Evolutionary conservation across 2,329 filamentous ascomycete species (phyloP).

Genomic region (Pezicula rhizophila): DNA sequence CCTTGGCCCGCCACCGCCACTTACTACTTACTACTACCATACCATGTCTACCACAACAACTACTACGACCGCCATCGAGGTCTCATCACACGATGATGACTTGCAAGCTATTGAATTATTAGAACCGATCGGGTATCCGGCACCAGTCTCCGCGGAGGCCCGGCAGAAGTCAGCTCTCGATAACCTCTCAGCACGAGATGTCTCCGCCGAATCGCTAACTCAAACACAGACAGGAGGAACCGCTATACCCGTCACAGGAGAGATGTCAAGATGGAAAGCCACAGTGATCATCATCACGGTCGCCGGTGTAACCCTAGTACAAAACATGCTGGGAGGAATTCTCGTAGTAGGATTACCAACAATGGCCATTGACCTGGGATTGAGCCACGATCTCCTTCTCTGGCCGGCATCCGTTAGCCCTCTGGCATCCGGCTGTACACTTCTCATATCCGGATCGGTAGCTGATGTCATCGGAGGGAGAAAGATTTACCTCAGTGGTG

Average conservation of each 20-base stretch:
- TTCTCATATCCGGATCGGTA: conserved; percentile 42
- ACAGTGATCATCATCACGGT: conserved; percentile 12
- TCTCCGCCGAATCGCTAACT: neutral
- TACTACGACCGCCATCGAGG: no score
- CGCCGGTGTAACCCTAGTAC: conserved; percentile 22
- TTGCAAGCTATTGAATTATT: conserved; percentile 8
- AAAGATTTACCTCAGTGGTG: conserved; percentile 38
- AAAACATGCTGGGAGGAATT: conserved; percentile 27
- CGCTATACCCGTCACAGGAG: neutral
- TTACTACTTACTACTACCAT: no score
- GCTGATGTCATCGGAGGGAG: conserved; percentile 42
- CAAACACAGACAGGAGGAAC: neutral
- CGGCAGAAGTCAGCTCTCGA: no score
- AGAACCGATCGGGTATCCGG: conserved; percentile 6
- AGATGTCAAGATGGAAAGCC: conserved; percentile 12
- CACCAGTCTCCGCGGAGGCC: neutral
- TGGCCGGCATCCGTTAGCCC: conserved; percentile 28
- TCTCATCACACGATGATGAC: neutral
- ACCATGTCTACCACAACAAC: no score
- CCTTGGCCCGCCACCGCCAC: no score
- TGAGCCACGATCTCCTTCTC: conserved; percentile 16
- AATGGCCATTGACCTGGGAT: conserved; percentile 32
- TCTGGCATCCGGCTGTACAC: conserved; percentile 38
- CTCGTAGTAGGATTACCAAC: conserved; percentile 34
- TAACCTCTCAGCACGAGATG: neutral